phyloP scores from a whole-genome alignment of 345 rosid species.

The Brassica cretica region DNA sequence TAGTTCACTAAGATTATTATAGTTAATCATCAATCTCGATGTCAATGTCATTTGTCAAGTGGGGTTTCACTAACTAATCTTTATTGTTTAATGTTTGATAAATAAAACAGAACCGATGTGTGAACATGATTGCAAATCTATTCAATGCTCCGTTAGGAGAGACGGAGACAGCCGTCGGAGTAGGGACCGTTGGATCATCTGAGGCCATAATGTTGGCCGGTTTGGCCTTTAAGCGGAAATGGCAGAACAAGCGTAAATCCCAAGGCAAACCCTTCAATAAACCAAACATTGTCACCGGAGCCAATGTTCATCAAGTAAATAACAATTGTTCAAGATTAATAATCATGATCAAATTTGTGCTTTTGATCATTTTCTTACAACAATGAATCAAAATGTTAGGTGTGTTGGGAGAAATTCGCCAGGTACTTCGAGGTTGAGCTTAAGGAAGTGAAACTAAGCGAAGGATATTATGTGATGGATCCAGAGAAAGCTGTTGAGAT shows the following conservation, averaged over 20 bases:
- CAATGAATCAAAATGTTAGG: conserved; percentile 27
- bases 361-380: background rate
- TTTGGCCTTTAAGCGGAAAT: conserved; percentile 58
- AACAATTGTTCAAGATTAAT: background rate
- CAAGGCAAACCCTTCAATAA: conserved; percentile 51
- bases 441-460: conserved; percentile 58
- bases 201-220: conserved; percentile 74
- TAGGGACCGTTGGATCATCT: conserved; percentile 64
- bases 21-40: conserved; percentile 16
- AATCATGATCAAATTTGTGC: background rate
- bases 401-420: conserved; percentile 73
- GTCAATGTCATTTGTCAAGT: conserved; percentile 18
- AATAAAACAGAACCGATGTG: conserved; percentile 43
- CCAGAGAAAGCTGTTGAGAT: conserved; percentile 55
- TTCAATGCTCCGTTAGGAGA: conserved; percentile 57
- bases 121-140: conserved; percentile 44
- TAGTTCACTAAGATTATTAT: conserved; percentile 11
- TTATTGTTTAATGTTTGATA: background rate
- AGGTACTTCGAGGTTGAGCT: conserved; percentile 71
- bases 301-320: conserved; percentile 60
- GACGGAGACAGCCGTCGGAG: conserved; percentile 57
- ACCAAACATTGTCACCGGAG: conserved; percentile 70
- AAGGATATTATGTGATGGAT: conserved; percentile 67
- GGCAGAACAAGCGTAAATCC: conserved; percentile 60
- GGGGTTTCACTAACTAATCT: conserved; percentile 8